Base-by-base conservation (phyloP, 1,284 basidiomycete species). In the Moniliophthora roreri region DNA sequence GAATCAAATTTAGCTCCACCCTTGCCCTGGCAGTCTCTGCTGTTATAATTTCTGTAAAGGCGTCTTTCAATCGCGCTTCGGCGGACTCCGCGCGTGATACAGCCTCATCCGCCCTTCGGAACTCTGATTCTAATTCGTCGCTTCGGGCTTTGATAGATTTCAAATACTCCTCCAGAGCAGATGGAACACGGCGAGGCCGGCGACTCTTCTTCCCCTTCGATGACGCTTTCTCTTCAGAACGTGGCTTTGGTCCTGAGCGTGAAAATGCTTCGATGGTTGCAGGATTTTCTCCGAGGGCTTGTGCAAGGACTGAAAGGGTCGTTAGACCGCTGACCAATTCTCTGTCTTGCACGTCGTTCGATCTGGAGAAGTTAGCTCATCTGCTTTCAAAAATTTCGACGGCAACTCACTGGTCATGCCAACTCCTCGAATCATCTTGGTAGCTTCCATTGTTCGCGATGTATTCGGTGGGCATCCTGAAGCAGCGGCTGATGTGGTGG, bases 131-230 rank as follows among this genome's bases (percentile, higher is more conserved):
- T 26, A 87, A 71, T 39, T 77, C 74, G 48, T 84, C 81, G 34
- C 74, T 76, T 4, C 82, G 77, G 46, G 68, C 72, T 63, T 83
- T 85, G 56, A 87, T 73, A 54, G 78, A 77, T 55, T 76, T 73
- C 26, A 75, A 74, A 60, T 85, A 80, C 49, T 78, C 77, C 63
- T 86, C 82, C 63, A 85, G 82, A 56, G 86, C 84, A n/a, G 78
- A 77, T 26, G 86, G 74, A 9, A 66, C 65, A 18, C 10, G 65
- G 55, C 20, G 32, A 34, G 20, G 21, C 21, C 26, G 23, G 32
- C 46, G 48, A 37, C 45, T 34, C 37, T 51, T 13, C 51, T 32
- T 21, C 7, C 16, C 26, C 38, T 41, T 28, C 21, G 39, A 40
- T 15, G 39, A 40, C 16, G 10, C 10, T 10, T 16, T 40, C 11